Conservation (phyloP, 768 basidiomycete species). For the Trametes gibbosa region DNA sequence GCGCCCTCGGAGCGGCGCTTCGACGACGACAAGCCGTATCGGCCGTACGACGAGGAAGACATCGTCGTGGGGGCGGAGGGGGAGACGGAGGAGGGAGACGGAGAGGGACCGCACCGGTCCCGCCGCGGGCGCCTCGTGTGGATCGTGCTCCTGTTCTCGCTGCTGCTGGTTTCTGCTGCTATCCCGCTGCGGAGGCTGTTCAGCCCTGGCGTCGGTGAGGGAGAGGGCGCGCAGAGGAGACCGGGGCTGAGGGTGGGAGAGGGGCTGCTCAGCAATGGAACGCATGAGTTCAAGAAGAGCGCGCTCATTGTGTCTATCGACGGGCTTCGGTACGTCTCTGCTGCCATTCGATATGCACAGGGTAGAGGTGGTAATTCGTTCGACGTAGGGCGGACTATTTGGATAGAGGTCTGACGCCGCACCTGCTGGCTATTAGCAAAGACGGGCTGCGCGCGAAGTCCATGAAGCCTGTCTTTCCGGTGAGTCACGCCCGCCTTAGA, state of each 20-base stretch:
- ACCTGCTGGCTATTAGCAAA: constrained; percentile 76
- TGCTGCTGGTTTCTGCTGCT: constrained; percentile 12
- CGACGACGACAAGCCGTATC: not conserved
- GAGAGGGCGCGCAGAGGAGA: not conserved
- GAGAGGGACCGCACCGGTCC: not conserved
- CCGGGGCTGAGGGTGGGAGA: constrained; percentile 27
- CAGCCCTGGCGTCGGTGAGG: not conserved
- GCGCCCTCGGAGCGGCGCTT: constrained; percentile 3
- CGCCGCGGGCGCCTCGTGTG: constrained; percentile 5
- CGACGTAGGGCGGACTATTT: constrained; percentile 77
- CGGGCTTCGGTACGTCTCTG: constrained; percentile 57
- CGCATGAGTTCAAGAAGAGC: constrained; percentile 76
- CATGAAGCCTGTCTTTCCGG: constrained; percentile 86
- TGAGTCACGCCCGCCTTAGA: constrained; percentile 33
- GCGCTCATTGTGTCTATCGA: constrained; percentile 87
- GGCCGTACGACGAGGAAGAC: constrained; percentile 14
- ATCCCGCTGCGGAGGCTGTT: constrained; percentile 12
- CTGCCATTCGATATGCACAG: not conserved
- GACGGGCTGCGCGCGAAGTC: constrained; percentile 85
- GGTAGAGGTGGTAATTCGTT: not conserved
- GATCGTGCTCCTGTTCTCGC: constrained; percentile 15
- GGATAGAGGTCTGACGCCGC: constrained; percentile 81
- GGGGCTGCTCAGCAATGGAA: constrained; percentile 69
- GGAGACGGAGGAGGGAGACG: not conserved
- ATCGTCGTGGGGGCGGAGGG: not conserved